Evolutionary conservation across 345 rosid species (phyloP).

Genomic region (Triadica sebifera): DNA sequence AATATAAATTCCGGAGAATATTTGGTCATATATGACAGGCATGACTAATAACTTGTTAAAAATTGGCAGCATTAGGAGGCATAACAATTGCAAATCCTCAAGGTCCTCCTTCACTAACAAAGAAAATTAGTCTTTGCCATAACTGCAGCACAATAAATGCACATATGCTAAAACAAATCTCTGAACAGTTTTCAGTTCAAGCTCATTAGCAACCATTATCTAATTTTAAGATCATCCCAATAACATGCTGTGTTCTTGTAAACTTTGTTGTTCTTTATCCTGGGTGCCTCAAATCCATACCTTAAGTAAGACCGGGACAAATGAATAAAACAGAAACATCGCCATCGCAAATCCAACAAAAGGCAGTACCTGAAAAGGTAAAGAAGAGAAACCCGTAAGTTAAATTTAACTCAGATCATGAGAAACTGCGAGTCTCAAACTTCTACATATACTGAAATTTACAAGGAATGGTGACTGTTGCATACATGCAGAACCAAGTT

Average conservation of each 20-base stretch:
- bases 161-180: background rate
- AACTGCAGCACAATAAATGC: background rate
- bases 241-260: conserved; percentile 2
- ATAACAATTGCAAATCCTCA: background rate
- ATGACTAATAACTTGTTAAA: too few relatives aligned
- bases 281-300: conserved; percentile 35
- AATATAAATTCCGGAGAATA: too few relatives aligned
- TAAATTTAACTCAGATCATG: conserved; percentile 4
- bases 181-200: background rate
- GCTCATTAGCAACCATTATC: background rate
- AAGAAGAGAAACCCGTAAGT: background rate
- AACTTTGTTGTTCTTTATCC: conserved; percentile 1
- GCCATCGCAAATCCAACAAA: conserved; percentile 59
- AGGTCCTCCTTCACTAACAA: background rate
- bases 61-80: background rate
- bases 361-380: conserved; percentile 62
- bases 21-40: too few relatives aligned
- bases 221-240: background rate
- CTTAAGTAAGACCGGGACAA: conserved; percentile 77
- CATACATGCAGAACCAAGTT: background rate
- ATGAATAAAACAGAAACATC: conserved; percentile 76
- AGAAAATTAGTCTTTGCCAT: background rate
- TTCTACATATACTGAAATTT: background rate
- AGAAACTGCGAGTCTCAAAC: background rate
- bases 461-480: background rate